Evolutionary conservation across 2,329 filamentous ascomycete species (phyloP), one percentile per base, ranked within the genome.

Genomic region (Aspergillus cejpii): DNA sequence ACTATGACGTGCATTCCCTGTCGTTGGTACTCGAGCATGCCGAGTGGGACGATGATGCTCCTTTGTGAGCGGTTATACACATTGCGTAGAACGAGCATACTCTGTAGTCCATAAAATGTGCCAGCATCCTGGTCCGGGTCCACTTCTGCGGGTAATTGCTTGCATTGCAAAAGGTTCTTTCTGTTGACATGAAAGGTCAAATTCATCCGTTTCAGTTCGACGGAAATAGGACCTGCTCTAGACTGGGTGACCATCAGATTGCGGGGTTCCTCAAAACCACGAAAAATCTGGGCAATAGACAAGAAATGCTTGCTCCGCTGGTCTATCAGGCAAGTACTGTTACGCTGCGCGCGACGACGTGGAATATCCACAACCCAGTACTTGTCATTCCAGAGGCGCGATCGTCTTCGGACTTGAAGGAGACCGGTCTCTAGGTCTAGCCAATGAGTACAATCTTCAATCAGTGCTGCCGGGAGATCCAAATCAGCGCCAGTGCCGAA

Each of bases 91-190:
- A 85, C 73, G 2, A 84, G 61, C 56, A 77, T 83, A 57, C 75
- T 81, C 2, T 63, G 45, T 0, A 85, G 64, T 0, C 83, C 82
- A 45, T 84, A 76, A 53, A 77, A 72, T 0, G 78, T 79, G 0
- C 81, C 82, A 0, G 74, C 63, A 40, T 83, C 75, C 54, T 87
- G 83, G 6, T 77, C 51, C 0, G 59, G 56, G 41, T 82, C 78
- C 1, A 87, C 66, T 33, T 77, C 70, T 0, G 74, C 66, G 0
- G 61, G 58, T 0, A 83, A 66, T 48, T 83, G 69, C 0, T 41
- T 60, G 14, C 70, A 81, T 11, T 71, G 50, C 0, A 85, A 67
- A 0, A 73, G 48, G 0, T 64, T 58, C 0, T 54, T 48, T 0
- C 8, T 0, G 38, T 76, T 78, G 1, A 84, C 76, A 1, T 29